Evolutionary conservation across 2,329 filamentous ascomycete species (phyloP).

Genomic region (Fusarium robinianum): DNA sequence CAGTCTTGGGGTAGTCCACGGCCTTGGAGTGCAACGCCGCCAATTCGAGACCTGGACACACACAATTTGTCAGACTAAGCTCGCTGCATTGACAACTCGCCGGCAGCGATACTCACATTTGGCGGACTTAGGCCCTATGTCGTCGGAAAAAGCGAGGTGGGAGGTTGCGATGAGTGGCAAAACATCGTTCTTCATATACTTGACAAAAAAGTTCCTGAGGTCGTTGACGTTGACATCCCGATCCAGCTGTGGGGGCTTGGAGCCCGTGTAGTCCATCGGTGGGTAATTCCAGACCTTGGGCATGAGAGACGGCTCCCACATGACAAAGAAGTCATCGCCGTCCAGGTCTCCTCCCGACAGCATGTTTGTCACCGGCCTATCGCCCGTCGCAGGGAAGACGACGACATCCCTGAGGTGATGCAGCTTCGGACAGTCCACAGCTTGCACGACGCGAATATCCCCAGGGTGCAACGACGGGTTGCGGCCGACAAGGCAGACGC

Average conservation of each 20-base stretch:
- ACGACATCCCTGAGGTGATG: slow-evolving; percentile 82
- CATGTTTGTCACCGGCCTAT: slow-evolving; percentile 88
- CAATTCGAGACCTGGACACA: slow-evolving; percentile 61
- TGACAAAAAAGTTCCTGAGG: slow-evolving; percentile 83
- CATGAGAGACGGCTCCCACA: slow-evolving; percentile 82
- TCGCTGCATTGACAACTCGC: background rate
- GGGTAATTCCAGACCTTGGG: slow-evolving; percentile 70
- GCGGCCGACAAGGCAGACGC: slow-evolving; percentile 80
- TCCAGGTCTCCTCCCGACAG: slow-evolving; percentile 95
- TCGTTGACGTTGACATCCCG: slow-evolving; percentile 72
- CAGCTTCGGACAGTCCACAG: slow-evolving; percentile 74
- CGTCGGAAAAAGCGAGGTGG: slow-evolving; percentile 79
- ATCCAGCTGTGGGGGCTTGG: slow-evolving; percentile 59
- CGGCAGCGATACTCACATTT: slow-evolving; percentile 59
- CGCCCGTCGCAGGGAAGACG: slow-evolving; percentile 82
- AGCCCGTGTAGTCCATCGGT: slow-evolving; percentile 76
- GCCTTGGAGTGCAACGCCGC: slow-evolving; percentile 85
- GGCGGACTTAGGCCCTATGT: slow-evolving; percentile 65
- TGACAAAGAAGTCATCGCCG: slow-evolving; percentile 92
- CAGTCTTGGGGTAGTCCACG: slow-evolving; percentile 94
- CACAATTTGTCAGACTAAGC: slow-evolving; percentile 2
- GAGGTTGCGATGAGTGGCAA: slow-evolving; percentile 79
- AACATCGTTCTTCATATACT: slow-evolving; percentile 89
- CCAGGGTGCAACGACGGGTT: slow-evolving; percentile 95
- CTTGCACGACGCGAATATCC: slow-evolving; percentile 85